Evolutionary conservation across 2,329 filamentous ascomycete species (phyloP), one percentile per base, ranked within the genome.

Genomic region (Didymellaceae sp.): DNA sequence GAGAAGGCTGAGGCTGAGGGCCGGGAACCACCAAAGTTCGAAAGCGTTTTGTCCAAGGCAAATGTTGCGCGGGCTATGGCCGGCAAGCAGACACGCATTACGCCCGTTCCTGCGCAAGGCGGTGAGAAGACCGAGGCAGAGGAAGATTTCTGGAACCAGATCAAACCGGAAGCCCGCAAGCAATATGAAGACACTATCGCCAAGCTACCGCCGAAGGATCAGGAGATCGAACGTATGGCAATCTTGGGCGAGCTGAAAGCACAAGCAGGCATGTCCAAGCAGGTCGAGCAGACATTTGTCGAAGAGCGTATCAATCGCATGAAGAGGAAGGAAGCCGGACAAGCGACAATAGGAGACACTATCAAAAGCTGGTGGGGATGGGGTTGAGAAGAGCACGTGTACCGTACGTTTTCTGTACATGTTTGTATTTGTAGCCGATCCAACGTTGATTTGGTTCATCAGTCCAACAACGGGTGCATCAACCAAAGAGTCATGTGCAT

Each of bases 1-100:
- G 84, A 88, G 57, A 81, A 85, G 63, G 89, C 88, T 26, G 86
- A 86, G 72, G 78, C 80, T 45, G 81, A 73, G 73, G 83, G 66
- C 57, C 72, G 66, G 64, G 77, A 63, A 65, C 68, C 79, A 35
- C 87, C 88, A 0, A 75, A 77, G 16, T 86, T 89, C 63, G 77
- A 83, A 37, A 79, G 84, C 6, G 71, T 86, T 6, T 70, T 89
- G 25, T 70, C 72, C 4, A 68, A 67, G 37, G 53, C 58, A 25
- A 74, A 72, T 37, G 45, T 74, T 10, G 54, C 60, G 10, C 60
- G 62, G 3, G 63, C 63, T 6, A 58, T 65, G 55, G 55, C 55
- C 3, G 65, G 60, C n/a, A 49, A 59, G 16, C 26, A 59, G 6
- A 43, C 51, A 5, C 37, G 44, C 22, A 33, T 57, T 11, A 42